Evolutionary conservation across 2,329 filamentous ascomycete species (phyloP), one percentile per base, ranked within the genome.

Genomic region (Colletotrichum sp.): DNA sequence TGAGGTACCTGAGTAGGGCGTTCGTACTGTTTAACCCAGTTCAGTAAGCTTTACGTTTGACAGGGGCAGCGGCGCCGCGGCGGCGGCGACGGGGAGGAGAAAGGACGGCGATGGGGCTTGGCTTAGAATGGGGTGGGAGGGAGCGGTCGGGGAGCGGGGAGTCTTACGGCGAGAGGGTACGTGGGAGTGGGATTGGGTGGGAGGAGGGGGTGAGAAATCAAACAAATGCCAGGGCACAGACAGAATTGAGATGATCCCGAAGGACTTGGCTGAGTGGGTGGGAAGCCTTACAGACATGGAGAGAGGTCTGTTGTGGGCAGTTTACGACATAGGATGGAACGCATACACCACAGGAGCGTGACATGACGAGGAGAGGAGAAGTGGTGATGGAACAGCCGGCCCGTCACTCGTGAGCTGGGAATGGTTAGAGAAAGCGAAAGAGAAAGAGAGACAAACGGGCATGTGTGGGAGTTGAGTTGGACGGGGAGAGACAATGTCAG

Each of bases 41-140:
- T n/a, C 30, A 69, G 73, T 76, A 76, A 76, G 73, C 73, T 65
- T 36, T 44, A 69, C 30, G 44, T 73, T 73, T 76, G 73, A 76
- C 73, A 76, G 70, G 70, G 73, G 64, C 73, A 70, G 73, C 69
- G 64, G 63, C 69, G 69, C 62, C 72, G 69, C 66, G 63, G 64
- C 57, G 57, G 55, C 69, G 73, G 69, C 63, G 69, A 64, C 64
- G 73, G 73, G 63, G 57, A 68, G 57, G 39, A 64, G 36, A 72
- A 62, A 72, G 52, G 69, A 67, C 49, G 72, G 59, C 34, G 24
- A 65, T 66, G 67, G 59, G 69, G 36, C 72, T 75, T 66, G 62
- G 36, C 36, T 34, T 16, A 24, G 67, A 52, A 30, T 32, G 55
- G 44, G 28, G 44, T 7, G 26, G 69, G 70, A 72, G 73, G 64